Conservation (phyloP, 2,329 filamentous ascomycete species). For the Cladobotryum mycophilum region DNA sequence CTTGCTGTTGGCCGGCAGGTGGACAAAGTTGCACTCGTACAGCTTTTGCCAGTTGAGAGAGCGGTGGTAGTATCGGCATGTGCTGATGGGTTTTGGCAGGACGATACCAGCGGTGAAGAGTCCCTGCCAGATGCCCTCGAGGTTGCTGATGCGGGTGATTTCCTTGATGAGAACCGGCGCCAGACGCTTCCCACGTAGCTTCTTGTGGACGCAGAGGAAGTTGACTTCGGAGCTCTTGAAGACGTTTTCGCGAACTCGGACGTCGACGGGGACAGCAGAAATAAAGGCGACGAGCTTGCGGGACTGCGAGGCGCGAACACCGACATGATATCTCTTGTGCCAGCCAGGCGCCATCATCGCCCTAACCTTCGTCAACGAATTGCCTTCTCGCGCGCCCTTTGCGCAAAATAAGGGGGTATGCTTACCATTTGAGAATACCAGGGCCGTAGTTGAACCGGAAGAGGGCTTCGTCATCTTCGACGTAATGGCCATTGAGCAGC, state of each 20-base stretch:
- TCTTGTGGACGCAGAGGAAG: constrained; percentile 97
- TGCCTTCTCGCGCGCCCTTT: not conserved
- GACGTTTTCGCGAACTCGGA: constrained; percentile 70
- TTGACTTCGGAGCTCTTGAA: constrained; percentile 89
- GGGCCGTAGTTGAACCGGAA: constrained; percentile 96
- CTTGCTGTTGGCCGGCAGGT: constrained; percentile 75
- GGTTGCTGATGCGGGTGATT: constrained; percentile 86
- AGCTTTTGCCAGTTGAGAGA: constrained; percentile 94
- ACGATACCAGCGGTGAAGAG: constrained; percentile 93
- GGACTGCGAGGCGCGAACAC: constrained; percentile 77
- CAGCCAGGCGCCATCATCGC: constrained; percentile 92
- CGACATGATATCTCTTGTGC: constrained; percentile 91
- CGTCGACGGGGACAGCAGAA: constrained; percentile 78
- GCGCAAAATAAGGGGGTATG: constrained; percentile 1
- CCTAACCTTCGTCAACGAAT: constrained; percentile 42
- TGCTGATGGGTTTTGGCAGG: constrained; percentile 84
- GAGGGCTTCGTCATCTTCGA: constrained; percentile 94
- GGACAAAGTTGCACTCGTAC: constrained; percentile 90
- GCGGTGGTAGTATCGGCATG: constrained; percentile 92
- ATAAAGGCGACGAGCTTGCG: constrained; percentile 92
- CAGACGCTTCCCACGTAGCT: constrained; percentile 86
- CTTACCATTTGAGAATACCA: constrained; percentile 81
- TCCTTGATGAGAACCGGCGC: constrained; percentile 96
- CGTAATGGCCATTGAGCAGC: constrained; percentile 86
- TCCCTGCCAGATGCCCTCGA: constrained; percentile 83